Evolutionary conservation across 768 basidiomycete genomes (phyloP), one percentile per base, ranked within the genome.

Genomic region (Serpula lacrymans): DNA sequence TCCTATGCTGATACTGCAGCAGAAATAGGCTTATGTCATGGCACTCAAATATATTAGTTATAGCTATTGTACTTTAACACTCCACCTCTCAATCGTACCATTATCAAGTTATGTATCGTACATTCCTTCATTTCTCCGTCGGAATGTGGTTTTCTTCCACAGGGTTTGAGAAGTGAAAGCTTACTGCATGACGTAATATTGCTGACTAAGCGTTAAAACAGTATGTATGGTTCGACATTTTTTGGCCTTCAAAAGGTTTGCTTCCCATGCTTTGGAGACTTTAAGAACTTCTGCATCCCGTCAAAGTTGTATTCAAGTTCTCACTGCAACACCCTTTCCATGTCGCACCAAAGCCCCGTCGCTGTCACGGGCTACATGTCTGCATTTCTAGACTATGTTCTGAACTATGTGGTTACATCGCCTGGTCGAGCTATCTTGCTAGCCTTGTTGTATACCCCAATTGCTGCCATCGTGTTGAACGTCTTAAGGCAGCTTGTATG

Each of bases 401-500:
- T 50, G 22, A 36, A 18, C 33, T 58, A 56, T n/a, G 5, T 64
- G n/a, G 3, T 17, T 7, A 42, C 48, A 34, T 55, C 51, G 1
- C 58, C 60, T 0, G 53, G 51, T 39, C 51, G 58, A 23, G 48
- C 67, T 6, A 42, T 68, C 17, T 50, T 67, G 49, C 71, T 63
- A 51, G 49, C 56, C 3, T 33, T 89, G 35, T 52, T 93, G 30
- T 88, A 82, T 47, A 62, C 80, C 11, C 89, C 91, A 3, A 29
- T 89, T 34, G 50, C 88, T 47, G 75, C 70, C 36, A 74, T 94
- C 34, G 48, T 81, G 6, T 55, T 91, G 43, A 93, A 97, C 57
- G 77, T 84, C 34, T 56, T 91, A 5, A 74, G 78, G 54, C 94
- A 97, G 62, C 59, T 91, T 49, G 92, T 90, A 57, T 39, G 80